phyloP scores from a whole-genome alignment of 2,329 filamentous ascomycete species.

The Cercospora beticola region DNA sequence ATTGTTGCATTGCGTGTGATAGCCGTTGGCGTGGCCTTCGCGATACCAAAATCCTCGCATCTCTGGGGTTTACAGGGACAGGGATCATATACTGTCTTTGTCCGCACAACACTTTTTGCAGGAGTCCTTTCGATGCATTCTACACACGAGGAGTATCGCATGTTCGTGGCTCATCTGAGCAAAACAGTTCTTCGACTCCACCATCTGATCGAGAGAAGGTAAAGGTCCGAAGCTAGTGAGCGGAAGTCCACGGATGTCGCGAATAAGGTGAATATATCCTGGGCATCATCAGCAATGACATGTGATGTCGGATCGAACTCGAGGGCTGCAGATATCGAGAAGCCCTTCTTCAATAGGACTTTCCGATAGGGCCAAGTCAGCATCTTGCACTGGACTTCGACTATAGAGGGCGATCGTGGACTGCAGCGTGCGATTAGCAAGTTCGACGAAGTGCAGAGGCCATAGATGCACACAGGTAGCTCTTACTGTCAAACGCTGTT shows the following conservation, averaged over 20 bases:
- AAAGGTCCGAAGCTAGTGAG: slow-evolving; percentile 1
- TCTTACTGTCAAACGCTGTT: not conserved
- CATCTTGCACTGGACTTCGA: not conserved
- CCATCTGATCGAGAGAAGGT: slow-evolving; percentile 10
- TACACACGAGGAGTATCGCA: slow-evolving; percentile 12
- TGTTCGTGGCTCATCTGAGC: slow-evolving; percentile 16
- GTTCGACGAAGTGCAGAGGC: not conserved
- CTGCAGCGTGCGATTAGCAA: not conserved
- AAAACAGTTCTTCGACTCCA: slow-evolving; percentile 6
- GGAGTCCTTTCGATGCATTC: not conserved
- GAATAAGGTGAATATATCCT: slow-evolving; percentile 12
- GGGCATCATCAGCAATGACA: slow-evolving; percentile 17
- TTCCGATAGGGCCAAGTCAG: not conserved
- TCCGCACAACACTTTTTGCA: not conserved
- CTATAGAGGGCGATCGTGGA: not conserved
- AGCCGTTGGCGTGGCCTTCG: not conserved
- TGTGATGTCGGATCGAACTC: slow-evolving; percentile 11
- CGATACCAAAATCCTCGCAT: not conserved
- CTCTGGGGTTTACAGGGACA: not conserved
- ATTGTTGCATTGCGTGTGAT: not conserved
- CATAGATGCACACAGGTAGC: not conserved
- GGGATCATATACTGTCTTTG: not conserved
- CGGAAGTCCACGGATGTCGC: slow-evolving; percentile 15
- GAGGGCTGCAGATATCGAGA: slow-evolving; percentile 16
- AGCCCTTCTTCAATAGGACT: not conserved